Conservation (phyloP, 805 yeast genomes). For the Barnettozyma salicaria region DNA sequence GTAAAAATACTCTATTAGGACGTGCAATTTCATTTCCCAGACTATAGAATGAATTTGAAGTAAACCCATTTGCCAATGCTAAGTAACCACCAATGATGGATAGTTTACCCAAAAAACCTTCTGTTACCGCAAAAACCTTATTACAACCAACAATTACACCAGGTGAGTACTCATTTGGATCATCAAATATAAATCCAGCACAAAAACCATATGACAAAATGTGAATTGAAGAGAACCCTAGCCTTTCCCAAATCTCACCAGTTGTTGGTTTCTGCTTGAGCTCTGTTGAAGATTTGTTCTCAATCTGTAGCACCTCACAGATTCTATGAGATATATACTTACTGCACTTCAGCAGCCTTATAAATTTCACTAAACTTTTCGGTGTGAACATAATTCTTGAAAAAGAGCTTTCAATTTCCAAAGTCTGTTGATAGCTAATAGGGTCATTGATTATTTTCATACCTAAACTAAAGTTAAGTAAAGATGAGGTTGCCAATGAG, state of each 20-base stretch:
- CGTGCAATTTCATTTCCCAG: conserved; percentile 39
- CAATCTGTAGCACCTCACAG: neutral
- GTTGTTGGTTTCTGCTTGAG: neutral
- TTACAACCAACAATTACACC: conserved; percentile 82
- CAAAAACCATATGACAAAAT: conserved; percentile 61
- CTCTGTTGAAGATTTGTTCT: neutral
- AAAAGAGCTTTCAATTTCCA: conserved; percentile 54
- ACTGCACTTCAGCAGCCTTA: conserved; percentile 13
- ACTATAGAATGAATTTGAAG: conserved; percentile 45
- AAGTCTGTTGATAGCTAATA: conserved; percentile 32
- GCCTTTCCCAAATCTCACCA: conserved; percentile 6
- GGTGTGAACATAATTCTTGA: conserved; percentile 57
- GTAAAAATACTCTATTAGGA: conserved; percentile 60
- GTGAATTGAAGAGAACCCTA: conserved; percentile 41
- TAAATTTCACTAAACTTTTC: conserved; percentile 33
- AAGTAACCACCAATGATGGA: conserved; percentile 63
- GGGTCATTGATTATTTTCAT: conserved; percentile 38
- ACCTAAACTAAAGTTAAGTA: conserved; percentile 43
- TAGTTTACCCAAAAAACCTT: conserved; percentile 57
- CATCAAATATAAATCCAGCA: conserved; percentile 72
- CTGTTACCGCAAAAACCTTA: conserved; percentile 58
- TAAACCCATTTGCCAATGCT: conserved; percentile 61
- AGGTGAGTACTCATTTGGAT: conserved; percentile 37
- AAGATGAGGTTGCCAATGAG: conserved; percentile 34
- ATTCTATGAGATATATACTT: neutral